Evolutionary conservation across 2,329 filamentous ascomycete species (phyloP).

Genomic region (Hypoxylon sp.): DNA sequence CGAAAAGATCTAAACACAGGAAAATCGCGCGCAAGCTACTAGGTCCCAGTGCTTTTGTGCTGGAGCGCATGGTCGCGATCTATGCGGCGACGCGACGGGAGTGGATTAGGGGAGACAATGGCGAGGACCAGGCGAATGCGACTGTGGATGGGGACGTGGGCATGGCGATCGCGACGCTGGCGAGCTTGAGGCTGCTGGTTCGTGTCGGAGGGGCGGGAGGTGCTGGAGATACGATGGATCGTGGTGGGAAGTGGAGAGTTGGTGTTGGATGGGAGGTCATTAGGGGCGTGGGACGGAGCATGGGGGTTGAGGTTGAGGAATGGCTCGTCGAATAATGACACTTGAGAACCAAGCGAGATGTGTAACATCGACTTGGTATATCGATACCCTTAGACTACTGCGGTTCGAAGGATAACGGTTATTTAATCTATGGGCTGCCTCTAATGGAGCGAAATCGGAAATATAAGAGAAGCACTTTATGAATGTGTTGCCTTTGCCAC

Average conservation of each 20-base stretch:
- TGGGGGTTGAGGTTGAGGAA: conserved; percentile 84
- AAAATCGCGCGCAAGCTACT: conserved; percentile 84
- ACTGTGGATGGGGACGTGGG: conserved; percentile 69
- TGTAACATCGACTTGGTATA: neutral
- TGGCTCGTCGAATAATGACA: conserved; percentile 74
- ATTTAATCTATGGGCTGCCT: conserved; percentile 30
- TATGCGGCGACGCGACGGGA: conserved; percentile 75
- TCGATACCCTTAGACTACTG: conserved; percentile 16
- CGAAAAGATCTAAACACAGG: conserved; percentile 58
- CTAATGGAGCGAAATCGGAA: conserved; percentile 15
- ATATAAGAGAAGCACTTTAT: conserved; percentile 15
- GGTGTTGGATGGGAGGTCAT: conserved; percentile 85
- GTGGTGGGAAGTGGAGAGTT: conserved; percentile 81
- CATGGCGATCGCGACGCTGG: conserved; percentile 79
- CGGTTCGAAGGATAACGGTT: conserved; percentile 14
- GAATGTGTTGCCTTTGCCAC: conserved; percentile 25
- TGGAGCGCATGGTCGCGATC: conserved; percentile 85
- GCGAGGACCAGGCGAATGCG: conserved; percentile 57
- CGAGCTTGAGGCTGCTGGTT: conserved; percentile 77
- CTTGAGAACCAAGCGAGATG: neutral
- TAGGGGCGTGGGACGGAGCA: conserved; percentile 76
- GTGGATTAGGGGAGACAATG: conserved; percentile 60
- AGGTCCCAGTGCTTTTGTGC: conserved; percentile 80
- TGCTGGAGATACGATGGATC: conserved; percentile 77
- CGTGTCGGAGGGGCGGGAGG: conserved; percentile 76